phyloP scores from a whole-genome alignment of 345 rosid species.

The Dipteronia dyeriana region DNA sequence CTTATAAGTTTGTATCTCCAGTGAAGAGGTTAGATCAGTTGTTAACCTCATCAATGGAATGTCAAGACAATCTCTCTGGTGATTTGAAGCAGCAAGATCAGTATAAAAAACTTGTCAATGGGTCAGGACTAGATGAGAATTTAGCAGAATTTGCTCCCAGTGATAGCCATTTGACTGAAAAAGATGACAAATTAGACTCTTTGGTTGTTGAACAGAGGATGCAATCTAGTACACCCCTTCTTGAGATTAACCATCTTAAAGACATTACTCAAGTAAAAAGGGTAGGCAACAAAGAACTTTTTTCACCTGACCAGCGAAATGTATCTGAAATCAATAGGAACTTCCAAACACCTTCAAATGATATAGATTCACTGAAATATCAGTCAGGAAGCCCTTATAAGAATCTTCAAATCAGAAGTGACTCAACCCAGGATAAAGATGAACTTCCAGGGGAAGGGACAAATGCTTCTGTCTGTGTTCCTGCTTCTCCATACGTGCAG shows the following conservation, averaged over 20 bases:
- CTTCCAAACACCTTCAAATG: slow-evolving; percentile 28
- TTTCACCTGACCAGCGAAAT: slow-evolving; percentile 26
- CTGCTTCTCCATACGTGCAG: slow-evolving; percentile 32
- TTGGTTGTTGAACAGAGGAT: slow-evolving; percentile 27
- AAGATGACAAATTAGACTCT: slow-evolving; percentile 27
- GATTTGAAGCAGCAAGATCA: slow-evolving; percentile 37
- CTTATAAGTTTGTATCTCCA: slow-evolving; percentile 35
- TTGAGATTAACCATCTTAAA: slow-evolving; percentile 28
- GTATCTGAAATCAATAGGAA: slow-evolving; percentile 29
- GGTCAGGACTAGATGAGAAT: slow-evolving; percentile 34
- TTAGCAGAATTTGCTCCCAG: slow-evolving; percentile 22
- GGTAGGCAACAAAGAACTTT: slow-evolving; percentile 30
- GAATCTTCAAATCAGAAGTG: slow-evolving; percentile 26
- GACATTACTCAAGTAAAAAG: slow-evolving; percentile 33
- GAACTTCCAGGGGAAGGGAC: slow-evolving; percentile 32
- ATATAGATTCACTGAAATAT: slow-evolving; percentile 17
- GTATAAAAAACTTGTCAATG: slow-evolving; percentile 13
- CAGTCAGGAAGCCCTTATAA: slow-evolving; percentile 29
- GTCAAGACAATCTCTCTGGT: slow-evolving; percentile 21
- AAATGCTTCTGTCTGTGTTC: slow-evolving; percentile 31
- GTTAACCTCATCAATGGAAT: slow-evolving; percentile 29
- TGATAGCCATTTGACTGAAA: slow-evolving; percentile 24
- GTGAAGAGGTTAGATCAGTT: slow-evolving; percentile 37
- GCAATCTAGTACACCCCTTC: slow-evolving; percentile 28
- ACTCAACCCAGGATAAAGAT: slow-evolving; percentile 25